Base-by-base conservation (phyloP, 2,329 filamentous ascomycete species). In the Chrysoporthe cubensis region DNA sequence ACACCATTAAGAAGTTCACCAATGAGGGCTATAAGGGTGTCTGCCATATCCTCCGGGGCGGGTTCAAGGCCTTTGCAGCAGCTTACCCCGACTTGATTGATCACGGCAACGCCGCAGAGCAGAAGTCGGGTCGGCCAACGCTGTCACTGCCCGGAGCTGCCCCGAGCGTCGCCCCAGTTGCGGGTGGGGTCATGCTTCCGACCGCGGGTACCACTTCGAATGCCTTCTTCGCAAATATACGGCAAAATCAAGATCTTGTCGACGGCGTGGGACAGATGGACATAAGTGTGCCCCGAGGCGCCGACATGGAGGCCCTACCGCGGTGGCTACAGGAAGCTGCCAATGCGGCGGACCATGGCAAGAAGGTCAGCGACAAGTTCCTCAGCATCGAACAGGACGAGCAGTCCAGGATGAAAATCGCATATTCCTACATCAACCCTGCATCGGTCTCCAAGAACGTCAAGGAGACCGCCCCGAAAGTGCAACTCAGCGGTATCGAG, bases 221-320 rank as follows among this genome's bases (percentile, higher is more conserved):
- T 73, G 94, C 95, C 0, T 98, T 99, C 81, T 98, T 98, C 78
- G 89, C 90, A 70, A 98, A 97, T 71, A 98, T 99, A 73, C 89
- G 96, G 56, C 96, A 98, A 77, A 97, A 98, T 71, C 95, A 96
- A 88, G 96, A 98, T 75, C 83, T 99, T 21, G 91, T 96, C 43
- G 94, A 93, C 72, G 96, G 96, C 26, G 95, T 98, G 13, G 96
- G 96, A 0, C 94, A 97, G 73, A 88, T 90, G 74, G 85, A 88
- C n/a, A 76, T 88, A 6, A 74, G 76, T 1, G 75, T 85, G 9
- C 85, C 86, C 0, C 54, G 76, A 2, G 81, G 78, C n/a, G 71
- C 87, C 9, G 78, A 84, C 43, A 75, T 78, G 48, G 80, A 59
- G 11, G 64, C 84, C 4, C 82, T 97, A 16, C 96, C 96, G 1